Percentiles rank a stretch among this genome's conserved stretches.
phyloP scores from a whole-genome alignment of 2,329 filamentous ascomycete genomes.

The Hypomyces perniciosus region DNA sequence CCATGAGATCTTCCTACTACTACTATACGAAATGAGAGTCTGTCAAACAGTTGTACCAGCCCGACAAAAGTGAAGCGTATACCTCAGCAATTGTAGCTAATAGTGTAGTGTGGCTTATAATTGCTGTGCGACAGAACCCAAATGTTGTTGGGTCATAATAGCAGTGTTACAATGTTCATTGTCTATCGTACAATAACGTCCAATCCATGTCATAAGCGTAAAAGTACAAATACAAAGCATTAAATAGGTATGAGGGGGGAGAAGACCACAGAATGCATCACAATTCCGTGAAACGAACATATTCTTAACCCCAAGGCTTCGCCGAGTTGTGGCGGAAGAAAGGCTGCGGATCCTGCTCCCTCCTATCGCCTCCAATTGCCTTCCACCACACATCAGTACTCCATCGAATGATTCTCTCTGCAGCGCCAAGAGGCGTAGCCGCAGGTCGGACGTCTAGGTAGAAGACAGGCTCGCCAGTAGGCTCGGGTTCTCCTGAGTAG shows the following conservation, averaged over 20 bases:
- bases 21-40: too few relatives aligned
- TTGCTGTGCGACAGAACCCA: too few relatives aligned
- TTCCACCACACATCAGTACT: constrained; percentile 92
- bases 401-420: constrained; percentile 81
- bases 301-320: constrained; percentile 15
- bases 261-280: constrained; percentile 9
- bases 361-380: constrained; percentile 66
- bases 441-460: constrained; percentile 92
- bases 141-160: too few relatives aligned
- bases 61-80: too few relatives aligned
- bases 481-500: constrained; percentile 71
- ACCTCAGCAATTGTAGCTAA: too few relatives aligned
- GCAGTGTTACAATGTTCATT: neutral
- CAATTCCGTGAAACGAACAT: neutral
- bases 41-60: too few relatives aligned
- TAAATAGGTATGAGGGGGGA: constrained; percentile 13
- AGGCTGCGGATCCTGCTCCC: constrained; percentile 38
- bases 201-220: constrained; percentile 13
- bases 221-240: constrained; percentile 25
- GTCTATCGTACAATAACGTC: constrained; percentile 9
- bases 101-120: too few relatives aligned
- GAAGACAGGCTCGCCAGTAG: constrained; percentile 84
- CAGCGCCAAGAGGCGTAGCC: constrained; percentile 70
- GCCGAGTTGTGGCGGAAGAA: constrained; percentile 25
- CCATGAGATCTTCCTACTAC: too few relatives aligned